Evolutionary conservation across 2,329 filamentous ascomycete species (phyloP), one percentile per base, ranked within the genome.

Genomic region (Pseudofabraea citricarpa): DNA sequence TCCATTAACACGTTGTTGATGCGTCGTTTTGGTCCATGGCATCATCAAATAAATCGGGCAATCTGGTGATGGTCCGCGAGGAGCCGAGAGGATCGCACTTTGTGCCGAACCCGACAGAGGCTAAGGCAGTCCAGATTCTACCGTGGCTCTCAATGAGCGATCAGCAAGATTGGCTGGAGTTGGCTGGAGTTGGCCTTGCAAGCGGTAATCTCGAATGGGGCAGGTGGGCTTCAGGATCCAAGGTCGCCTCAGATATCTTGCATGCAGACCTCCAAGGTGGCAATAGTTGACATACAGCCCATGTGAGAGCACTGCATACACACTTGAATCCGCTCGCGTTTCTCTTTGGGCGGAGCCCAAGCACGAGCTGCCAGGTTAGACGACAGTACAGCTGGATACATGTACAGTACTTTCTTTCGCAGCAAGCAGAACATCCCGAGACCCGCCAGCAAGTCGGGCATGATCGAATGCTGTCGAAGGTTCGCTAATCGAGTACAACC

Each of bases 401-500:
- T n/a, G n/a, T n/a, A n/a, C n/a, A n/a, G n/a, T n/a, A n/a, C n/a
- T n/a, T n/a, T n/a, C n/a, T n/a, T n/a, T n/a, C n/a, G n/a, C n/a
- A n/a, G n/a, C n/a, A n/a, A n/a, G n/a, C n/a, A n/a, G n/a, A n/a
- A n/a, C n/a, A n/a, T n/a, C n/a, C n/a, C n/a, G n/a, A n/a, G n/a
- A n/a, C n/a, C n/a, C n/a, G n/a, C n/a, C n/a, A n/a, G n/a, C n/a
- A n/a, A 21, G 22, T 8, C 16, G n/a, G 41, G 20, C 3, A 31
- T 27, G 7, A 22, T 37, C 5, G 41, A 43, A 27, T 27, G 41
- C 32, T n/a, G 41, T 45, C 7, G 91, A 96, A 60, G 90, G 90
- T 52, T 90, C 85, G 60, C 72, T 97, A 43, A 88, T 95, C 3
- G 90, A 96, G 66, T 90, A 93, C 69, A 96, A 95, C 65, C 91